Evolutionary conservation across 176 grass and related monocot genomes (phyloP), one percentile per base, ranked within the genome.

Genomic region (Tuctoria greenei): DNA sequence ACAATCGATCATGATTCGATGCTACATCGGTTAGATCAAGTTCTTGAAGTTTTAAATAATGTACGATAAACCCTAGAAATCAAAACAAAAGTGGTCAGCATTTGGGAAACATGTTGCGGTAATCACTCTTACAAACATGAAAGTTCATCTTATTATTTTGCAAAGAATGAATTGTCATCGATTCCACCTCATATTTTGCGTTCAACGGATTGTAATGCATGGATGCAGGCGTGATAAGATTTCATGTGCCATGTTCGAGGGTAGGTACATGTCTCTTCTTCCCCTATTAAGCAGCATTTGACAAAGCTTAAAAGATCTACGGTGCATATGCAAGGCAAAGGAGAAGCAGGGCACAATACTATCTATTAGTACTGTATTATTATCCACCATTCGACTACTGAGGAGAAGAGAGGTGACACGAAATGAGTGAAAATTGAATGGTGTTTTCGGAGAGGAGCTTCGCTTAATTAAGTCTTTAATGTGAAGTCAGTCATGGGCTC

Each of bases 1-100:
- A 46, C 82, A 67, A 85, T 28, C 13, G 75, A 74, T 74, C 76
- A 79, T 79, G 75, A 73, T 73, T 60, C 51, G 59, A 27, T 67
- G 41, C 40, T 59, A 39, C 68, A 64, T 61, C 26, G 46, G 4
- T 74, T 47, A 46, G 69, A 85, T 66, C 47, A 65, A 59, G 72
- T 85, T 79, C 49, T 79, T 66, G 68, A 45, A 56, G 67, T 66
- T 37, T 49, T 49, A 51, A n/a, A n/a, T n/a, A 73, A 46, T n/a
- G 7, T 71, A 63, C 18, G n/a, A 18, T 65, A 36, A 63, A 67
- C 51, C 51, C 7, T 46, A 16, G 20, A 25, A 17, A 74, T 67
- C 14, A 57, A 10, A 46, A 38, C 1, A 67, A 75, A 73, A 66
- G 47, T 35, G 39, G 3, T 41, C 40, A 69, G 27, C 14, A 31